Percentiles rank a stretch among this genome's conserved stretches.
Conservation (phyloP, 768 basidiomycete genomes). For the Collybia nuda region DNA sequence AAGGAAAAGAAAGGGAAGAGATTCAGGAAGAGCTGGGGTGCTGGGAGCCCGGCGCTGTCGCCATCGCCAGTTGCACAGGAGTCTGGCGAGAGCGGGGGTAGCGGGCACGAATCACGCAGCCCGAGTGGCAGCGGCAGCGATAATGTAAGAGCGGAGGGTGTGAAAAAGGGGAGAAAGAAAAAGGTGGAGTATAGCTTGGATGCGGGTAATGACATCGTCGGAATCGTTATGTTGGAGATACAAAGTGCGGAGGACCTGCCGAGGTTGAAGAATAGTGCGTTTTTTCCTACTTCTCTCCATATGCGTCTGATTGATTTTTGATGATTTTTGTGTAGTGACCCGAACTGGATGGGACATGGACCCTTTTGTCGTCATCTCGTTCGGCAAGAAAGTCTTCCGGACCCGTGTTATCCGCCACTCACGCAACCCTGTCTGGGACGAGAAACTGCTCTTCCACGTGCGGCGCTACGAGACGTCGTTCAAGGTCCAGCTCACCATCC, state of each 20-base stretch:
- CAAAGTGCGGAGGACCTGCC: slow-evolving; percentile 83
- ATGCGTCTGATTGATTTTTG: neutral
- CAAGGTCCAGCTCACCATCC: slow-evolving; percentile 76
- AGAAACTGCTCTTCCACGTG: slow-evolving; percentile 95
- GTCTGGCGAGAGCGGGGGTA: no score
- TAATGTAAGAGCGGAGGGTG: slow-evolving; percentile 5
- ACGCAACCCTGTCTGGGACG: slow-evolving; percentile 87
- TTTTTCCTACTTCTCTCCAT: neutral
- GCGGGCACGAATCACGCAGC: no score
- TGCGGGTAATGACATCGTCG: slow-evolving; percentile 79
- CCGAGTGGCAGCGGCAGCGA: no score
- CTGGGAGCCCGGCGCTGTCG: neutral
- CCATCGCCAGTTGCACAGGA: no score
- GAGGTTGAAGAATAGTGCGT: slow-evolving; percentile 81
- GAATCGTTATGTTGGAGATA: slow-evolving; percentile 95
- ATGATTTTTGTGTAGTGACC: slow-evolving; percentile 55
- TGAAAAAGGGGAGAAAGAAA: slow-evolving; percentile 21
- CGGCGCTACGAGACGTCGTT: slow-evolving; percentile 80
- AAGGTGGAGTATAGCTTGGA: slow-evolving; percentile 51
- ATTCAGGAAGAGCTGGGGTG: slow-evolving; percentile 1
- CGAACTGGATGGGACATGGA: slow-evolving; percentile 95
- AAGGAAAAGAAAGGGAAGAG: neutral
- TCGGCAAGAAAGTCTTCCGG: slow-evolving; percentile 96
- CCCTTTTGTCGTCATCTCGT: slow-evolving; percentile 93
- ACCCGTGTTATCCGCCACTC: slow-evolving; percentile 87